Evolutionary conservation across 2,329 filamentous ascomycete genomes (phyloP).

Genomic region (Pyricularia sp.): DNA sequence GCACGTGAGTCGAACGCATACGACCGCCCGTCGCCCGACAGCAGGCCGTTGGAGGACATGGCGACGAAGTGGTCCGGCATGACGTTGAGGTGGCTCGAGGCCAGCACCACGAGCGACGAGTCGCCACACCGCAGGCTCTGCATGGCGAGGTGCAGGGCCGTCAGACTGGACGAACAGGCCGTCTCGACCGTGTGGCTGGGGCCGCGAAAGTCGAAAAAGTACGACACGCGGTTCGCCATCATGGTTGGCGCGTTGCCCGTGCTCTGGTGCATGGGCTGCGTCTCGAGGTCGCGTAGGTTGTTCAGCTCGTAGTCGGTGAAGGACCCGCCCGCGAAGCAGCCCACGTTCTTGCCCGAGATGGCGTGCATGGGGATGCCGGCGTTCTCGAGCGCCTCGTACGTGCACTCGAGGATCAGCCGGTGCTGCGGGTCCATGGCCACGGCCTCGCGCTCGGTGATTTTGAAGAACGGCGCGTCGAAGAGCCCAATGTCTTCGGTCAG

Average conservation of each 20-base stretch:
- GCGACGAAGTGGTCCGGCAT: slow-evolving; percentile 10
- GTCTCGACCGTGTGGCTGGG: slow-evolving; percentile 12
- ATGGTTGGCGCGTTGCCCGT: slow-evolving; percentile 15
- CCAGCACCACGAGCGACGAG: slow-evolving; percentile 6
- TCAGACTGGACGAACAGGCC: slow-evolving; percentile 11
- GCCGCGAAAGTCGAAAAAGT: slow-evolving; percentile 13
- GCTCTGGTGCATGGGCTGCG: slow-evolving; percentile 13
- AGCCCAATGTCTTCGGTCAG: slow-evolving; percentile 18
- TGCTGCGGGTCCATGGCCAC: slow-evolving; percentile 24
- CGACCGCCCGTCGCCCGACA: slow-evolving; percentile 10
- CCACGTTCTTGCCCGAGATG: slow-evolving; percentile 19
- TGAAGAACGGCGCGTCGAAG: slow-evolving; percentile 25
- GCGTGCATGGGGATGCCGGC: slow-evolving; percentile 20
- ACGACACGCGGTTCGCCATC: slow-evolving; percentile 13
- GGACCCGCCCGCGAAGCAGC: slow-evolving; percentile 20
- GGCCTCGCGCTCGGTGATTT: slow-evolving; percentile 25
- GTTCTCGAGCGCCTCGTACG: slow-evolving; percentile 24
- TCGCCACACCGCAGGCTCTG: slow-evolving; percentile 10
- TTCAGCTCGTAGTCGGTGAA: slow-evolving; percentile 11
- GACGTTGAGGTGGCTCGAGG: slow-evolving; percentile 7
- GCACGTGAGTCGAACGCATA: slow-evolving; percentile 23
- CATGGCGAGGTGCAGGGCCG: slow-evolving; percentile 10
- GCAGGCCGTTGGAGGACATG: slow-evolving; percentile 11
- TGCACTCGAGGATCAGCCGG: slow-evolving; percentile 21
- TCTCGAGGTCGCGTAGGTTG: slow-evolving; percentile 13